Conservation (phyloP, 225 moss, liverwort and hornwort genomes). For the Physcomitrellopsis africana region DNA sequence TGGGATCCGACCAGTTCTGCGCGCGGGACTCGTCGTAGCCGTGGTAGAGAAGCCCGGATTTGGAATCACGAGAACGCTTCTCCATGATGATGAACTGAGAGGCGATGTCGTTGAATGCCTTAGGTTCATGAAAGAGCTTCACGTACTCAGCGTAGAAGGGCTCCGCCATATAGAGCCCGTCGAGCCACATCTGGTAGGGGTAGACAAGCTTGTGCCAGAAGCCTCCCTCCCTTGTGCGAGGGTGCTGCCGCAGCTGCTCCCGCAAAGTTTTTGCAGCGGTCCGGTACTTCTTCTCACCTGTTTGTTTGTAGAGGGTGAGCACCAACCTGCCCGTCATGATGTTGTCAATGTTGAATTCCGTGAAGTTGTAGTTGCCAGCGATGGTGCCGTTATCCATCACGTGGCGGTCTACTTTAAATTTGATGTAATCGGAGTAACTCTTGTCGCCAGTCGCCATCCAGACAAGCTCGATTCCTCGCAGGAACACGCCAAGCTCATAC, state of each 20-base stretch:
- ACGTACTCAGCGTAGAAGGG: constrained; percentile 70
- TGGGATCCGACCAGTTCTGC: constrained; percentile 61
- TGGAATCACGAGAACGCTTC: constrained; percentile 44
- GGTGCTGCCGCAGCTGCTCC: constrained; percentile 58
- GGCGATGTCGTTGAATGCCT: constrained; percentile 54
- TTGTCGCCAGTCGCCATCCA: constrained; percentile 36
- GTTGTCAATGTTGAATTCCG: constrained; percentile 62
- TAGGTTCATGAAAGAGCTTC: constrained; percentile 26
- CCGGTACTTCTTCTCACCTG: constrained; percentile 51
- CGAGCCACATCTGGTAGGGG: constrained; percentile 83
- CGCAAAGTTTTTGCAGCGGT: constrained; percentile 49
- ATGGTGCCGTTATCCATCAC: constrained; percentile 57
- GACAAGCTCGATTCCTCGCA: constrained; percentile 60
- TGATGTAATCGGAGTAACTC: constrained; percentile 58
- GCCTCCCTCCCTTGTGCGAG: constrained; percentile 57
- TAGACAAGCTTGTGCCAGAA: constrained; percentile 79
- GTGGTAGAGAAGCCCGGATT: constrained; percentile 68
- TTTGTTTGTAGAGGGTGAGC: constrained; percentile 49
- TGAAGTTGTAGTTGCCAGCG: constrained; percentile 43
- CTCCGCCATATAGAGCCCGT: constrained; percentile 77
- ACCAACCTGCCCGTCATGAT: constrained; percentile 55
- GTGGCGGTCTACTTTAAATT: constrained; percentile 60
- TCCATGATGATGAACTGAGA: constrained; percentile 71
- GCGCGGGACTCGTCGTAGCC: constrained; percentile 70
- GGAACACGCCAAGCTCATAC: constrained; percentile 68